Evolutionary conservation across 2,329 filamentous ascomycete species (phyloP), one percentile per base, ranked within the genome.

Genomic region (Colletotrichum camelliae): DNA sequence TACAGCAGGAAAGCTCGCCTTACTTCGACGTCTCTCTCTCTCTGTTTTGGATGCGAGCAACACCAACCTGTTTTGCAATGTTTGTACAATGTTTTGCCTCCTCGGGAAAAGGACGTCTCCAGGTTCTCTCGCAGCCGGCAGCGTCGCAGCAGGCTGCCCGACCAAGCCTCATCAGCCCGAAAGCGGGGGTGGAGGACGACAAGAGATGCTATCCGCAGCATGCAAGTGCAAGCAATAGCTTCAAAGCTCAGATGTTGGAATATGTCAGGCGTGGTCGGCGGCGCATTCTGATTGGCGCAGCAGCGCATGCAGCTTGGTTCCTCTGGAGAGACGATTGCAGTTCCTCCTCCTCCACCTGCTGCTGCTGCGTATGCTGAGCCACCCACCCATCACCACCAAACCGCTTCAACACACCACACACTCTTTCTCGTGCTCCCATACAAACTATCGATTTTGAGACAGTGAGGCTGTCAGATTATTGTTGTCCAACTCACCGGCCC

Each of bases 101-200:
- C 21, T 21, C 33, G 13, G 61, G 33, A 13, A 16, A 24, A 48
- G 39, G 31, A n/a, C 43, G 10, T 21, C 10, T 33, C n/a, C n/a
- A 16, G 6, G 29, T 29, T 52, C 43, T 52, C 43, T 52, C 6
- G 67, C 67, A 69, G 12, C 13, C 57, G 24, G 48, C 61, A 57
- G 60, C 58, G 72, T 66, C 29, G 67, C 61, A 72, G 68, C 35
- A 70, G 39, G 52, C 52, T 67, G 73, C 62, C 73, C 73, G 68
- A 67, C 37, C 43, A 75, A 75, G 72, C 72, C 72, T 61, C 61
- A 39, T 67, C 72, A 24, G 33, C 58, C 18, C 61, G 35, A 57
- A 33, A 67, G 27, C 21, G 48, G 43, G 43, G 24, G 21, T 15
- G 18, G 33, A 52, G 8, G 18, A 24, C 12, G 33, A 10, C n/a